A percentile compares a stretch with the other conserved stretches of the same genome.
Evolutionary conservation across 495 filamentous ascomycete genomes (phyloP).

Genomic region (Staphylotrichum tortipilum): DNA sequence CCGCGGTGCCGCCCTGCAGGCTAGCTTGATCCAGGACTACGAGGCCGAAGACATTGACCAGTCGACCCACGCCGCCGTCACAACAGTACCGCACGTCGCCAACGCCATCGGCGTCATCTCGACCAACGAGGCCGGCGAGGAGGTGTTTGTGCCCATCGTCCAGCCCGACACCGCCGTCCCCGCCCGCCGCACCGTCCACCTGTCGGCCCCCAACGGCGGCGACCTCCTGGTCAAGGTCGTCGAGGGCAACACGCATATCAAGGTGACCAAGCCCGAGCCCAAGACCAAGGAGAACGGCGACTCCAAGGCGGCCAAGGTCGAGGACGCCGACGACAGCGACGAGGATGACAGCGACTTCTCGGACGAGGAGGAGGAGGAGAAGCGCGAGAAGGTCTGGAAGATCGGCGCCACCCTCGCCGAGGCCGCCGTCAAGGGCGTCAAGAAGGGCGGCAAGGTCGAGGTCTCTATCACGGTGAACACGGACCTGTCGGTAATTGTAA

Average conservation of each 20-base stretch:
- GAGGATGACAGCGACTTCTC: conserved; percentile 51
- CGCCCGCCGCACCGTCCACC: conserved; percentile 69
- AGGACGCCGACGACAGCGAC: conserved; percentile 42
- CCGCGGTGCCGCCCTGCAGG: conserved; percentile 90
- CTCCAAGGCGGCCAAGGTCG: conserved; percentile 30
- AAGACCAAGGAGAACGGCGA: conserved; percentile 60
- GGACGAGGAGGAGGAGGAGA: conserved; percentile 76
- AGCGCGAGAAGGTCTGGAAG: conserved; percentile 87
- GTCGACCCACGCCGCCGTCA: conserved; percentile 90
- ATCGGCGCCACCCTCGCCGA: conserved; percentile 77
- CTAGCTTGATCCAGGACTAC: conserved; percentile 83
- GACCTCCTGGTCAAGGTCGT: conserved; percentile 78
- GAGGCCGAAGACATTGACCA: conserved; percentile 90
- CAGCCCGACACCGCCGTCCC: conserved; percentile 82
- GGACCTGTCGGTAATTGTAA: conserved; percentile 69
- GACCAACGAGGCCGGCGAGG: conserved; percentile 49
- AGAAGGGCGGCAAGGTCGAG: conserved; percentile 87
- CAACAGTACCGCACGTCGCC: conserved; percentile 79
- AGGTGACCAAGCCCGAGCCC: conserved; percentile 75
- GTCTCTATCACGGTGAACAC: conserved; percentile 76
- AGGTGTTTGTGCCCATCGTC: conserved; percentile 69
- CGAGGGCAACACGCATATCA: conserved; percentile 81
- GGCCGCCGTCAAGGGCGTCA: conserved; percentile 68
- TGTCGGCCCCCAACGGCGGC: conserved; percentile 68
- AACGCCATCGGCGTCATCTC: conserved; percentile 84